Base-by-base conservation (phyloP, 768 basidiomycete species). In the Rhodosporidiobolus odoratus region DNA sequence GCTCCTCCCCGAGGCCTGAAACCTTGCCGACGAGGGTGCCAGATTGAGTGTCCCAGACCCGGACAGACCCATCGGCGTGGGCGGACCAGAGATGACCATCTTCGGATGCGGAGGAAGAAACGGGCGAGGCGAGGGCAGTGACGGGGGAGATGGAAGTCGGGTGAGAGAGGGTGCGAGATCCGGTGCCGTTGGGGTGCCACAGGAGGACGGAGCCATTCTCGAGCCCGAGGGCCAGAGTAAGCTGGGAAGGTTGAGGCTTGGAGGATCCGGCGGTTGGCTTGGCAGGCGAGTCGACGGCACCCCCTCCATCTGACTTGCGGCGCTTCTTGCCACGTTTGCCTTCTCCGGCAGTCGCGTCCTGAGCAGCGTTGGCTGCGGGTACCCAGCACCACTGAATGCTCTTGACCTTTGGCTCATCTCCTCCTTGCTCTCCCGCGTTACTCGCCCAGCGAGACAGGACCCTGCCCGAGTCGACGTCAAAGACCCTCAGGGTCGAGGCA, bases 251-350 rank as follows among this genome's bases (percentile, higher is more conserved):
- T 30, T 38, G 45, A 1, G 56, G 25, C 30, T 57, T 34, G 43
- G 45, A 8, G 9, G 45, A 19, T 30, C 21, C 32, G 23, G 50
- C 17, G n/a, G 40, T 7, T 10, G 67, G 54, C 48, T 64, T 65
- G 10, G 38, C 27, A 0, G 73, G 60, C 34, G 69, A 68, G 41
- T 74, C 69, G 65, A 66, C 60, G 12, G 64, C 53, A 2, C 58
- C 58, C 0, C 69, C 69, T 10, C 69, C 69, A 56, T 71, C 73
- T 19, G 56, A 59, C 69, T 74, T 74, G 48, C 73, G 57, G 17
- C 73, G 66, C 60, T 74, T 74, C 73, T 74, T 74, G 66, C 73
- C 69, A 25, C 73, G 62, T 52, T 74, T 74, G 41, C 34, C 62
- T 37, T 53, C 59, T 3, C 12, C 63, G 2, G n/a, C 34, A 17